Percentiles rank a stretch among this genome's conserved stretches.
phyloP scores from a whole-genome alignment of 345 rosid genomes.

The Eucalyptus lansdowneana region DNA sequence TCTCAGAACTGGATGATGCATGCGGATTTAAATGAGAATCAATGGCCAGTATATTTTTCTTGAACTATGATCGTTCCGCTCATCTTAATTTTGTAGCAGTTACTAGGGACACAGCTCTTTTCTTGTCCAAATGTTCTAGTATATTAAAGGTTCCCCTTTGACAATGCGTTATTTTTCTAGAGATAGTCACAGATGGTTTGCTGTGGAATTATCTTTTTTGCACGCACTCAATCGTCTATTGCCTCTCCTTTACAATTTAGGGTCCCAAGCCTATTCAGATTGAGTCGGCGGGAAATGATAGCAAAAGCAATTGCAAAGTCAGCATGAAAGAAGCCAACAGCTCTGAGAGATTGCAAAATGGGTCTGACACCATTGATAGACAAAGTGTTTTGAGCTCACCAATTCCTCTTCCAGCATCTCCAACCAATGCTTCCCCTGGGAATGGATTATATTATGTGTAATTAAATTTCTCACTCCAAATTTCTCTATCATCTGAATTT shows the following conservation, averaged over 20 bases:
- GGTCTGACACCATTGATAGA: neutral
- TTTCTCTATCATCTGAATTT: neutral
- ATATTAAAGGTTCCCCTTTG: neutral
- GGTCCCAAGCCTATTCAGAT: constrained; percentile 13
- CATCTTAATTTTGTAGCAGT: neutral
- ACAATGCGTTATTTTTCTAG: neutral
- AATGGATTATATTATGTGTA: constrained; percentile 62
- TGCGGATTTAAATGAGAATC: neutral
- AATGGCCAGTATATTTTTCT: neutral
- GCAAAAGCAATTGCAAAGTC: neutral
- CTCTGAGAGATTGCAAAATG: constrained; percentile 19
- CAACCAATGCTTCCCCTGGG: constrained; percentile 26
- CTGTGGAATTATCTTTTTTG: neutral
- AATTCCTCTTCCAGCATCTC: constrained; percentile 40
- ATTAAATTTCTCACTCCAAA: neutral
- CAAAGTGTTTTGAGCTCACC: constrained; percentile 32
- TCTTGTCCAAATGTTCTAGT: neutral
- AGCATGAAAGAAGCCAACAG: constrained; percentile 1
- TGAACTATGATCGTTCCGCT: neutral
- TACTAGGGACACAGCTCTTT: neutral
- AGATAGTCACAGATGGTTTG: neutral
- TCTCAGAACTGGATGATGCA: neutral
- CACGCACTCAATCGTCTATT: neutral
- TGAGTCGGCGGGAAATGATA: constrained; percentile 16
- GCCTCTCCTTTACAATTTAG: neutral